phyloP scores from a whole-genome alignment of 2,329 filamentous ascomycete species.

The Scorias spongiosa region DNA sequence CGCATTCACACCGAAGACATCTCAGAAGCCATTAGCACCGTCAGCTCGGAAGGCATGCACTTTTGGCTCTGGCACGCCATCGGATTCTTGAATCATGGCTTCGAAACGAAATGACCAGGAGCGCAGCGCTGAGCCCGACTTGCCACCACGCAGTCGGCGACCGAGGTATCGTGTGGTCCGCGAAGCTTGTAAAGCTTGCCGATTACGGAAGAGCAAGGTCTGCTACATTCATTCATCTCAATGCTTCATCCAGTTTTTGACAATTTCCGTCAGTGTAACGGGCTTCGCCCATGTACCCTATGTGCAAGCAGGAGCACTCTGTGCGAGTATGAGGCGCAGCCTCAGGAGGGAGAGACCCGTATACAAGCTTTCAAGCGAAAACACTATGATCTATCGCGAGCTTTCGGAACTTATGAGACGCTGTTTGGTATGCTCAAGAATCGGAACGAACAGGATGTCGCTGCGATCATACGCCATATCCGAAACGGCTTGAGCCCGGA shows the following conservation, averaged over 20 bases:
- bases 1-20: no score
- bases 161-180: not conserved
- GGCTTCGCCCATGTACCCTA: not conserved
- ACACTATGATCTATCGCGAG: not conserved
- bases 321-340: conserved; percentile 2
- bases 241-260: not conserved
- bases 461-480: not conserved
- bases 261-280: not conserved
- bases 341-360: conserved; percentile 1
- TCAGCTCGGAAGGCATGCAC: no score
- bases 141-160: not conserved
- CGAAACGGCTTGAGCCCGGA: not conserved
- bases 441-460: not conserved
- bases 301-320: not conserved
- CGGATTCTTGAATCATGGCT: no score
- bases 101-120: not conserved
- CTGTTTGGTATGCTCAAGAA: not conserved
- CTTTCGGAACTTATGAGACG: not conserved
- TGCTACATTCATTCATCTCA: not conserved
- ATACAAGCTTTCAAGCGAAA: conserved; percentile 4
- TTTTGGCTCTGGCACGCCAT: no score
- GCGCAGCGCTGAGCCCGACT: not conserved
- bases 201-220: not conserved
- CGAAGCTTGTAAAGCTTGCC: not conserved
- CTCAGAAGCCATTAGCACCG: no score